Percentiles rank a stretch among this genome's conserved stretches.
phyloP scores from a whole-genome alignment of 768 basidiomycete genomes.

The Boletus subparvulus region DNA sequence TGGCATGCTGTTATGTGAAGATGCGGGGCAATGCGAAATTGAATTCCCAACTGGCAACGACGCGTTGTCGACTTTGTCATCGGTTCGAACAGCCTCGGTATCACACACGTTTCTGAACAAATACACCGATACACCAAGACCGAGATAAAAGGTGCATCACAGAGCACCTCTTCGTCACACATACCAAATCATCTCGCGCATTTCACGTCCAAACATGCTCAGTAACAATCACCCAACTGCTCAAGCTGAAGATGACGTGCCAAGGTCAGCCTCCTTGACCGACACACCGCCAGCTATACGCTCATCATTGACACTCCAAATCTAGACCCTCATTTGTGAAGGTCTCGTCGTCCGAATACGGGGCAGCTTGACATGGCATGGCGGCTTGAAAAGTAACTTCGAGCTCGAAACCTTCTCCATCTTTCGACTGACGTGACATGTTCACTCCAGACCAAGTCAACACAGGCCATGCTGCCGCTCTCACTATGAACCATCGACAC shows the following conservation, averaged over 20 bases:
- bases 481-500: constrained; percentile 1
- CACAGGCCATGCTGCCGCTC: constrained; percentile 19
- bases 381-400: background rate
- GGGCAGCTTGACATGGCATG: constrained; percentile 13
- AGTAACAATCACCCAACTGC: too few species aligned
- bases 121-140: background rate
- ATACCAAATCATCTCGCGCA: background rate
- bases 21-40: background rate
- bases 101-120: background rate
- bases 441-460: background rate
- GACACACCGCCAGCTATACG: background rate
- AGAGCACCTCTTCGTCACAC: background rate
- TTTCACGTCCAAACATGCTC: background rate
- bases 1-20: background rate
- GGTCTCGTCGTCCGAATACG: constrained; percentile 8
- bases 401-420: background rate
- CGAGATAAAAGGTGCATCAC: constrained; percentile 1
- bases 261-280: constrained; percentile 3
- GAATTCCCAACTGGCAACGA: too few species aligned
- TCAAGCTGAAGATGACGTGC: too few species aligned
- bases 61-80: background rate
- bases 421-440: background rate
- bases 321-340: constrained; percentile 1
- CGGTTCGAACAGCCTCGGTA: background rate
- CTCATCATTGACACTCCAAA: background rate